These are phyloP conservation scores for Millerozyma miso DNA, from an alignment of 805 yeast species.

Conservation along the genomic window DNA sequence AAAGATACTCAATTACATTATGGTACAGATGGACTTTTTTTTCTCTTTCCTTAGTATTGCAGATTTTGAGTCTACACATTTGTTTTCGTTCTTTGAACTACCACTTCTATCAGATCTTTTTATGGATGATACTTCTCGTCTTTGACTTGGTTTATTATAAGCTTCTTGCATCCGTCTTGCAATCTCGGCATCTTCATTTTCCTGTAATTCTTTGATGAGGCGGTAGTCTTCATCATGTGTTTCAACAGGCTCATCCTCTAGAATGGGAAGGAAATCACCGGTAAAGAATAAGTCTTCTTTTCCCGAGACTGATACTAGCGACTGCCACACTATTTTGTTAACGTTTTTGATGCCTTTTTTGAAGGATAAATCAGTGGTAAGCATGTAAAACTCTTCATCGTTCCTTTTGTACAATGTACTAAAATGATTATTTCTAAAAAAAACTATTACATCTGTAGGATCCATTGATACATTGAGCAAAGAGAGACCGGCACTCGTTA, in stretches of 20 bases:
- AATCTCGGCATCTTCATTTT: conserved; percentile 50
- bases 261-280: conserved; percentile 56
- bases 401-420: conserved; percentile 58
- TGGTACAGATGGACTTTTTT: conserved; percentile 17
- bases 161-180: conserved; percentile 43
- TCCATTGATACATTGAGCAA: conserved; percentile 41
- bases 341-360: conserved; percentile 24
- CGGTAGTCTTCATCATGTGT: conserved; percentile 20
- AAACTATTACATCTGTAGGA: conserved; percentile 57
- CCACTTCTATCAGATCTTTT: not conserved
- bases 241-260: conserved; percentile 15
- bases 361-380: conserved; percentile 76
- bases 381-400: conserved; percentile 47
- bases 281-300: conserved; percentile 63
- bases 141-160: conserved; percentile 9
- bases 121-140: conserved; percentile 2
- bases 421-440: conserved; percentile 90
- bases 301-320: conserved; percentile 64
- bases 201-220: conserved; percentile 48
- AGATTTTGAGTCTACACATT: conserved; percentile 1
- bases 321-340: conserved; percentile 72
- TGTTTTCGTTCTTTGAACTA: too few species aligned
- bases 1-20: conserved; percentile 15
- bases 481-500: conserved; percentile 64
- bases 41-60: conserved; percentile 6